Conservation (phyloP, 1,139 yeast species). For the Starmera stellimalicola region DNA sequence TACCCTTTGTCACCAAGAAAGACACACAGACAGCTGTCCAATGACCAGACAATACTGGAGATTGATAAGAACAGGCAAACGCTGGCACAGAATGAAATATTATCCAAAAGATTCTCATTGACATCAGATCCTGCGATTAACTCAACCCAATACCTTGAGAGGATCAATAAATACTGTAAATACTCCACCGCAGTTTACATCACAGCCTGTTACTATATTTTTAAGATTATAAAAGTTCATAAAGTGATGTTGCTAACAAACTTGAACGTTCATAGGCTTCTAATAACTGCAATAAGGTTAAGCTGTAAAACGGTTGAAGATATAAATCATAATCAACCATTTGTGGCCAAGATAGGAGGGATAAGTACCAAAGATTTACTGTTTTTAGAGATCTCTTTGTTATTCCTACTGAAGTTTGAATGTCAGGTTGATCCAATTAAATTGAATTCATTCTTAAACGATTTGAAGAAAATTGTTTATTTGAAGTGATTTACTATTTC, state of each 20-base stretch:
- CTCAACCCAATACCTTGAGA: slow-evolving; percentile 26
- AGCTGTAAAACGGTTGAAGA: slow-evolving; percentile 46
- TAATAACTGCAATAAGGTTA: slow-evolving; percentile 38
- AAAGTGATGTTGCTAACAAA: slow-evolving; percentile 28
- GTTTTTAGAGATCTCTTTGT: slow-evolving; percentile 36
- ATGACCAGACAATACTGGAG: not conserved
- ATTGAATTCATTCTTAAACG: slow-evolving; percentile 4
- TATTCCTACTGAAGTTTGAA: slow-evolving; percentile 28
- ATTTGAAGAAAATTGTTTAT: not conserved
- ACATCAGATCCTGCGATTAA: slow-evolving; percentile 27
- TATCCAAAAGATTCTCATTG: slow-evolving; percentile 28
- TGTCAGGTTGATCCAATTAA: slow-evolving; percentile 13
- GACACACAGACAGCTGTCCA: not conserved
- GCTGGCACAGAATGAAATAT: slow-evolving; percentile 4
- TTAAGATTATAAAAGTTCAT: slow-evolving; percentile 23
- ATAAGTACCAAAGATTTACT: slow-evolving; percentile 33
- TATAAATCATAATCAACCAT: slow-evolving; percentile 36
- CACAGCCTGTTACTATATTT: slow-evolving; percentile 27
- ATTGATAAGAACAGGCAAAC: not conserved
- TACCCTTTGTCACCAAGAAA: slow-evolving; percentile 10
- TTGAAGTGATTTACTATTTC: not conserved
- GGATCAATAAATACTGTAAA: slow-evolving; percentile 33
- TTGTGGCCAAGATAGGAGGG: slow-evolving; percentile 46
- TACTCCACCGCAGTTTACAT: slow-evolving; percentile 34
- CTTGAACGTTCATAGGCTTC: slow-evolving; percentile 36